These are phyloP conservation scores for Colletotrichum acutatum DNA, from an alignment of 2,329 filamentous ascomycete genomes.

Conservation along the genomic window DNA sequence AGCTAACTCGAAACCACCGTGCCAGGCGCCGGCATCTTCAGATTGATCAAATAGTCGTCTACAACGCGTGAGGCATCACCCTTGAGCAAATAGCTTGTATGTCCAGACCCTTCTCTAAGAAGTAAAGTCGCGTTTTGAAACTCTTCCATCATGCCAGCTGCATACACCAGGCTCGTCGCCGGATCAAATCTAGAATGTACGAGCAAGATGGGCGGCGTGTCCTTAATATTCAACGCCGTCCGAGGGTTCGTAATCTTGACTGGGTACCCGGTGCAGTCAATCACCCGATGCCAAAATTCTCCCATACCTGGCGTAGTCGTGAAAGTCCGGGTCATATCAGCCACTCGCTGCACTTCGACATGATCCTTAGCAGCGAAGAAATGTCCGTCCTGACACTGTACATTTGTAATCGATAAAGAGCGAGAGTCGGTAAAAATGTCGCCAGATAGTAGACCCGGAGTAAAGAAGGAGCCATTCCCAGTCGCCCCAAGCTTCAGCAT, in stretches of 20 bases:
- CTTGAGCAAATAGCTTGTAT: constrained; percentile 19
- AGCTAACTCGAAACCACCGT: constrained; percentile 11
- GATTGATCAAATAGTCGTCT: constrained; percentile 18
- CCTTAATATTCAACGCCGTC: constrained; percentile 10
- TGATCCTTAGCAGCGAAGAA: constrained; percentile 27
- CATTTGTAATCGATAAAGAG: constrained; percentile 9
- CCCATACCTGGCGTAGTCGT: constrained; percentile 23
- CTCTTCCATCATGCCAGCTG: constrained; percentile 22
- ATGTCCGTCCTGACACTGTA: constrained; percentile 28
- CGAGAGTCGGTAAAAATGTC: constrained; percentile 5
- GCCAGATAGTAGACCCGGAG: neutral
- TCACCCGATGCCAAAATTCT: constrained; percentile 23
- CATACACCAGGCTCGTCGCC: constrained; percentile 24
- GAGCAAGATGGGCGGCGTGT: constrained; percentile 12
- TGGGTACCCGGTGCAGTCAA: constrained; percentile 31
- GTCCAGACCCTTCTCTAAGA: constrained; percentile 24
- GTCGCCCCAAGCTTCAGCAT: neutral
- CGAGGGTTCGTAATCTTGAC: constrained; percentile 27
- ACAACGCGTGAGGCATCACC: constrained; percentile 21
- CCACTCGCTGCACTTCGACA: constrained; percentile 14
- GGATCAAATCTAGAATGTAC: constrained; percentile 28
- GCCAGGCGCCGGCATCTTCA: constrained; percentile 21
- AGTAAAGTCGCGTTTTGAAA: constrained; percentile 15
- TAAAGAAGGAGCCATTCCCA: constrained; percentile 19
- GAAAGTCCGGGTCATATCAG: constrained; percentile 21